phyloP scores from a whole-genome alignment of 2,329 filamentous ascomycete genomes.

The Diaporthe sp. region DNA sequence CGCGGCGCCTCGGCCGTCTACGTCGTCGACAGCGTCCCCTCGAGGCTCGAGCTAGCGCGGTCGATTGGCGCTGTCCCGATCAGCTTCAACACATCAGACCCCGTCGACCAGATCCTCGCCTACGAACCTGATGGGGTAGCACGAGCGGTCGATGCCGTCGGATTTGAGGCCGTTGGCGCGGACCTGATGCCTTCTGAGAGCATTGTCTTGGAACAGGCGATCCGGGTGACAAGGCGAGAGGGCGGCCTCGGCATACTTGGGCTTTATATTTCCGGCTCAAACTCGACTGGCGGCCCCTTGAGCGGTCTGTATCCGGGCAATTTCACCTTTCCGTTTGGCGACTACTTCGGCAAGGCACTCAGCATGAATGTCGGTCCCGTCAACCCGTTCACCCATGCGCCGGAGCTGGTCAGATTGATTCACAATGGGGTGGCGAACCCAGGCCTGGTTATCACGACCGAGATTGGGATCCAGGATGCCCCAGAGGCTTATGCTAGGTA shows the following conservation, averaged over 20 bases:
- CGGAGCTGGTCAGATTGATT: neutral
- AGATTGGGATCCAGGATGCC: slow-evolving; percentile 71
- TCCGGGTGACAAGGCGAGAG: neutral
- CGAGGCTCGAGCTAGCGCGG: slow-evolving; percentile 43
- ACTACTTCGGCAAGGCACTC: neutral
- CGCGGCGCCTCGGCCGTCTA: slow-evolving; percentile 45
- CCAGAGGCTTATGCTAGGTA: slow-evolving; percentile 74
- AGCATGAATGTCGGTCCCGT: neutral
- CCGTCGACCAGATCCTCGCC: slow-evolving; percentile 44
- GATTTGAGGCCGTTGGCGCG: slow-evolving; percentile 42
- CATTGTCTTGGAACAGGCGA: neutral
- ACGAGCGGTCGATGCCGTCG: slow-evolving; percentile 44
- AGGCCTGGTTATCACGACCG: slow-evolving; percentile 5
- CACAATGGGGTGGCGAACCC: neutral
- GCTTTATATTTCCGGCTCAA: neutral
- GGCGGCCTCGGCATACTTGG: neutral
- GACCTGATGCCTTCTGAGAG: slow-evolving; percentile 1
- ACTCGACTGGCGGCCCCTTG: neutral
- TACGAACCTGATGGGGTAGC: slow-evolving; percentile 42
- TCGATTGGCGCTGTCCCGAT: slow-evolving; percentile 45
- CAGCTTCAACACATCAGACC: slow-evolving; percentile 41
- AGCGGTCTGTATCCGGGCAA: neutral
- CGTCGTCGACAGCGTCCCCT: slow-evolving; percentile 44
- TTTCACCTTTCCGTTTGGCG: neutral
- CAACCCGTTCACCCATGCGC: slow-evolving; percentile 1